A percentile compares a stretch with the other conserved stretches of the same genome.
phyloP scores from a whole-genome alignment of 1,284 basidiomycete species.

The Tilletia walkeri region DNA sequence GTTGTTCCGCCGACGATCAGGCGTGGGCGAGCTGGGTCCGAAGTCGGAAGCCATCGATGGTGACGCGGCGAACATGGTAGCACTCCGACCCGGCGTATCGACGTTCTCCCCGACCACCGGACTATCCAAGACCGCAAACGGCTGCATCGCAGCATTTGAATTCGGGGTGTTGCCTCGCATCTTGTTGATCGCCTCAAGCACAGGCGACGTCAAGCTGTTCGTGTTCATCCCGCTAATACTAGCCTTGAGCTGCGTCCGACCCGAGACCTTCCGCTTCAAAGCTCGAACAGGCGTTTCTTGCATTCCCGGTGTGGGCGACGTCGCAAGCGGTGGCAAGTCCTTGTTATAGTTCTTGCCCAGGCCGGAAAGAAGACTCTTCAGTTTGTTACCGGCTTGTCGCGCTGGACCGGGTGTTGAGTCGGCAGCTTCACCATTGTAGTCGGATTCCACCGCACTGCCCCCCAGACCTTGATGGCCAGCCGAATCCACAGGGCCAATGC shows the following conservation, averaged over 20 bases:
- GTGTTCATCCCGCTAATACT: conserved; percentile 9
- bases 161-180: background rate
- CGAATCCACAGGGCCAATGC: too few species aligned
- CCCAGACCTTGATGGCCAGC: too few species aligned
- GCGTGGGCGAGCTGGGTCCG: conserved; percentile 8
- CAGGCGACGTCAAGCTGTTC: conserved; percentile 16
- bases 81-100: background rate
- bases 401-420: background rate
- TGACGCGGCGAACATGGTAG: background rate
- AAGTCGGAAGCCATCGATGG: conserved; percentile 13
- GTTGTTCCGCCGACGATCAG: conserved; percentile 5
- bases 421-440: too few species aligned
- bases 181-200: conserved; percentile 20
- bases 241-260: background rate
- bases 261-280: conserved; percentile 15
- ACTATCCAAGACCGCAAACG: background rate
- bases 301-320: too few species aligned
- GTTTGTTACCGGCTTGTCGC: conserved; percentile 21
- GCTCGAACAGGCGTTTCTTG: conserved; percentile 10
- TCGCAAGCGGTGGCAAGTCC: background rate
- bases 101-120: background rate
- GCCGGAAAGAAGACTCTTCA: conserved; percentile 21
- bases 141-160: conserved; percentile 1
- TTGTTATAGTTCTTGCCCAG: conserved; percentile 17
- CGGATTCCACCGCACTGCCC: background rate